Evolutionary conservation across 108 stramenopile species (phyloP), one percentile per base, ranked within the genome.

Genomic region (Bacterosira constricta): DNA sequence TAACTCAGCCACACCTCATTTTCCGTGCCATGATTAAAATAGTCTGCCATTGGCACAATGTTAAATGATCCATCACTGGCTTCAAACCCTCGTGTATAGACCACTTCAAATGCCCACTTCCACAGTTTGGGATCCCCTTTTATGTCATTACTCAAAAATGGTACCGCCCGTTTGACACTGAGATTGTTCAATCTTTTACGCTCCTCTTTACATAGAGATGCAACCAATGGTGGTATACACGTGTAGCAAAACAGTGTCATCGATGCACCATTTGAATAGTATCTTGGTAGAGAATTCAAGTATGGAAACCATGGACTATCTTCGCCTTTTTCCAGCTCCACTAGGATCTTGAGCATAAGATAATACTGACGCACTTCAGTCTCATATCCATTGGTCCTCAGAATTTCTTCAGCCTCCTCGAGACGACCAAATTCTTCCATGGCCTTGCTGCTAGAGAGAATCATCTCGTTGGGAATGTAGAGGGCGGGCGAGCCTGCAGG

Each of bases 61-160:
- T 59, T 69, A 20, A 54, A 46, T 20, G 12, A 12, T 25, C 23
- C 37, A 26, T 54, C 25, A 18, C 34, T 47, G 10, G 34, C 65
- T 31, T 58, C 57, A 26, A 76, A 54, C 31, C 53, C 69, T 54
- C 85, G 63, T 17, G 85, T 86, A 47, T 66, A 58, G 1, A 78
- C 85, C 0, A 83, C 79, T 38, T 82, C 59, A 51, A 60, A 86
- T n/a, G 79, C 85, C 85, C 85, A 86, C 41, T 86, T 86, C 37
- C 69, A 38, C 26, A 83, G 32, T 42, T 86, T 70, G 23, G 62
- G 20, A 51, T 81, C 61, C 0, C 38, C 18, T 34, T 74, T 78
- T 10, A 62, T 73, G n/a, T 79, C 78, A 12, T 49, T 20, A 44
- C 66, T 67, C 39, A 66, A 36, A 23, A 66, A 52, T 52, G 64